Conservation (phyloP, 345 rosid genomes). For the Salix purpurea region DNA sequence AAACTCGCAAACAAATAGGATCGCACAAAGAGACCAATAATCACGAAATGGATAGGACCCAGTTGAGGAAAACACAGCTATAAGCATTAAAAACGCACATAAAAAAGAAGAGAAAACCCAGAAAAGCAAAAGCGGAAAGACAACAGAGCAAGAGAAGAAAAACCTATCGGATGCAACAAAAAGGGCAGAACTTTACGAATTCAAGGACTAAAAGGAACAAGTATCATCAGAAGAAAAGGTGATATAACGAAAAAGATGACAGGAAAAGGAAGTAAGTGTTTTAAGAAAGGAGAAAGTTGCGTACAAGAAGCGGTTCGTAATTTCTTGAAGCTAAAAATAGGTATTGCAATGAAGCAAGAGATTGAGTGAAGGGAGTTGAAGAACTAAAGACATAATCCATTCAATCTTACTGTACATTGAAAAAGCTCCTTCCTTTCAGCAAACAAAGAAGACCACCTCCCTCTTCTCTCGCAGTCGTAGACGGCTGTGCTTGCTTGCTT, state of each 20-base stretch:
- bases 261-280: not conserved
- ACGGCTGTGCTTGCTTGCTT: not conserved
- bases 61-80: conserved; percentile 17
- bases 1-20: conserved; percentile 7
- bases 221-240: not conserved
- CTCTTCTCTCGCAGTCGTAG: not conserved
- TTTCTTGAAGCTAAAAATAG: conserved; percentile 50
- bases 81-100: conserved; percentile 3
- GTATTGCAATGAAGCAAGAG: conserved; percentile 43
- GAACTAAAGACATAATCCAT: conserved; percentile 4
- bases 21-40: not conserved
- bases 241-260: not conserved
- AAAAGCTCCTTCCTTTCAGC: not conserved
- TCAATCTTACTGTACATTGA: not conserved
- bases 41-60: conserved; percentile 23
- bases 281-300: conserved; percentile 51
- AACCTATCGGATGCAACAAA: conserved; percentile 26
- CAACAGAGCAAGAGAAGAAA: conserved; percentile 3
- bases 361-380: conserved; percentile 37
- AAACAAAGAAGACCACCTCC: not conserved
- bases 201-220: conserved; percentile 9
- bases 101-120: conserved; percentile 7
- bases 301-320: conserved; percentile 46
- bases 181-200: conserved; percentile 27
- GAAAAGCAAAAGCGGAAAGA: conserved; percentile 10